Base-by-base conservation (phyloP, 345 rosid genomes). In the Brassica carinata region DNA sequence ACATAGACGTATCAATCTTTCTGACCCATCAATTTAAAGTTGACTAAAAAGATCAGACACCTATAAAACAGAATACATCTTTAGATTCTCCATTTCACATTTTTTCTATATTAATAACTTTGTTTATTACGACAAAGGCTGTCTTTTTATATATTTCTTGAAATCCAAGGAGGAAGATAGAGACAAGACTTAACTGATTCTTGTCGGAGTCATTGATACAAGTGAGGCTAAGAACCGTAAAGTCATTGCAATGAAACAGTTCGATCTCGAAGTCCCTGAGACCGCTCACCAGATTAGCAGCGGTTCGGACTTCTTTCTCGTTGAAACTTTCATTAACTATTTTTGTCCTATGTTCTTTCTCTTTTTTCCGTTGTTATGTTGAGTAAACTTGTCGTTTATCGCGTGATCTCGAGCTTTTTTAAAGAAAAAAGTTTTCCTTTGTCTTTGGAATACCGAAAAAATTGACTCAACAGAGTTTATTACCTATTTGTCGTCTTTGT, bases 201-300 rank as follows among this genome's bases (percentile, higher is more conserved):
- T 69, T 71, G 73, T 70, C 74, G 69, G 81, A 64, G 71, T 5
- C 58, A 84, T 81, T 88, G 78, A 69, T 31, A 64, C 72, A 34
- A 69, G 2, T 53, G 78, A 84, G 2, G 67, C 61, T 19, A 82
- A 59, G 19, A 64, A 34, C 59, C 57, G 70, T 51, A 87, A 80
- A 77, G 84, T 83, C 8, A 6, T 59, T 30, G 85, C 78, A n/a
- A 83, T 77, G 5, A 85, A 81, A 53, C 18, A 79, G 7, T 30
- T 74, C 2, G 78, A 64, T 38, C 73, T 90, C 67, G 91, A 88
- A 13, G 13, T 85, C 45, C 95, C 97, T 23, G 91, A 90, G 58
- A 94, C 95, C 69, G 97, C 97, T n/a, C 98, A 94, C 84, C 89
- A 88, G 83, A 88, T 94, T 76, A 90, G 98, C 80, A 88, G 80